Evolutionary conservation across 176 grass and related monocot genomes (phyloP).

Genomic region (Calamus simplicifolius): DNA sequence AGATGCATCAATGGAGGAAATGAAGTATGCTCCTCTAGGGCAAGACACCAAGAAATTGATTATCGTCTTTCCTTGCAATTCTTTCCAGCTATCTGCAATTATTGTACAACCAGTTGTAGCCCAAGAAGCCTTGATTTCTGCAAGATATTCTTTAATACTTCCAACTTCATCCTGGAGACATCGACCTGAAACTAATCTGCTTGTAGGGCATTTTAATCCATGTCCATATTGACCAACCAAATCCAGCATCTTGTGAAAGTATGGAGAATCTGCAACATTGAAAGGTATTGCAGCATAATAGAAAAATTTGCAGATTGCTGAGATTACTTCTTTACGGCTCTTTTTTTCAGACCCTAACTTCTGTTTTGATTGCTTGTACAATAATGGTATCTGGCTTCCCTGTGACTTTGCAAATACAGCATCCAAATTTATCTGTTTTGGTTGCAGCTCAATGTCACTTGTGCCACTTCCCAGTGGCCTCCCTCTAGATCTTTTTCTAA

Average conservation of each 20-base stretch:
- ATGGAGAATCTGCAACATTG: slow-evolving; percentile 16
- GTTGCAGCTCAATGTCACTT: not conserved
- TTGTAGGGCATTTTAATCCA: slow-evolving; percentile 8
- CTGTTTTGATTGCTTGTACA: slow-evolving; percentile 13
- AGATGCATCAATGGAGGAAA: slow-evolving; percentile 24
- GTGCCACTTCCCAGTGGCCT: not conserved
- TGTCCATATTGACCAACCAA: slow-evolving; percentile 18
- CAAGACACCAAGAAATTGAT: slow-evolving; percentile 30
- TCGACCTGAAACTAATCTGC: slow-evolving; percentile 18
- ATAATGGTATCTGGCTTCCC: not conserved
- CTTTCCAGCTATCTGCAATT: slow-evolving; percentile 25
- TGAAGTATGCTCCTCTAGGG: slow-evolving; percentile 17
- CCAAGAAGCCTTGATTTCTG: slow-evolving; percentile 29
- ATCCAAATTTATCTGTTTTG: not conserved
- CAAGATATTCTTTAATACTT: slow-evolving; percentile 11
- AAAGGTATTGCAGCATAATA: slow-evolving; percentile 30
- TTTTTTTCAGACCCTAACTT: slow-evolving; percentile 16
- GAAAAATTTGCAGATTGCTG: slow-evolving; percentile 31
- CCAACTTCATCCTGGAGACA: slow-evolving; percentile 23
- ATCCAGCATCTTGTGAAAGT: slow-evolving; percentile 27
- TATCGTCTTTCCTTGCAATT: slow-evolving; percentile 21
- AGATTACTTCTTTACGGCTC: slow-evolving; percentile 18
- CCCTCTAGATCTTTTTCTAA: slow-evolving; percentile 6
- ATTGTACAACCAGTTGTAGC: slow-evolving; percentile 27
- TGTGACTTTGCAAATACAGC: slow-evolving; percentile 17